Base-by-base conservation (phyloP, 75 land plant genomes). In the Selaginella moellendorffii region DNA sequence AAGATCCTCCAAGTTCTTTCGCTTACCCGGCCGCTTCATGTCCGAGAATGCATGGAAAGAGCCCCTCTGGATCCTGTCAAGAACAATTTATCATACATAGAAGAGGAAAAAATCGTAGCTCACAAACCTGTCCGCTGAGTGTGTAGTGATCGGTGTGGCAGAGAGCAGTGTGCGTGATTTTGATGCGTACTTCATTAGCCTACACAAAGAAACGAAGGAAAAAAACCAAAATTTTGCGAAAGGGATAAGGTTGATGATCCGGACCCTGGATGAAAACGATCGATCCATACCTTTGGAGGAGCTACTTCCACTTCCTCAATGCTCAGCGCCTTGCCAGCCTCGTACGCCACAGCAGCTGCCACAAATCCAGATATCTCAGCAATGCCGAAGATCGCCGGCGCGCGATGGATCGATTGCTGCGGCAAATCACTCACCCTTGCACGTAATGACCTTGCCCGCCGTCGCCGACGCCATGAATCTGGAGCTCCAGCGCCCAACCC, bases 1-100 rank as follows among this genome's bases (percentile, higher is more conserved):
- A n/a, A n/a, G n/a, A n/a, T n/a, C n/a, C n/a, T n/a, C n/a, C n/a
- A n/a, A n/a, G n/a, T n/a, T 36, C 14, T 36, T 5, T 5, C 14
- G 10, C 70, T 52, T 59, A 85, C 95, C 96, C 87, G 28, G 97
- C 71, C 54, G 97, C 97, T 72, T 90, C 93, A 67, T 90, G 93
- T 29, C 97, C 97, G 73, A 84, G 82, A 59, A 90, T 87, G 58
- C 85, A 80, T 42, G 97, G 97, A 54, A 74, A 74, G 19, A 74
- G 56, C 9, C 76, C 76, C 53, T 74, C 76, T 26, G 72, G 76
- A 69, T 74, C 76, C 76, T 74, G 73, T 65, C 66, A 26, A 28
- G 30, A 31, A 66, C 21, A 36, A 5, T 36, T 36, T 36, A 36
- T 36, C 5, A 36, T 5, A 36, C 46, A 36, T 36, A n/a, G n/a